Evolutionary conservation across 306 rosid species (phyloP).

Genomic region (Echinosophora koreensis): DNA sequence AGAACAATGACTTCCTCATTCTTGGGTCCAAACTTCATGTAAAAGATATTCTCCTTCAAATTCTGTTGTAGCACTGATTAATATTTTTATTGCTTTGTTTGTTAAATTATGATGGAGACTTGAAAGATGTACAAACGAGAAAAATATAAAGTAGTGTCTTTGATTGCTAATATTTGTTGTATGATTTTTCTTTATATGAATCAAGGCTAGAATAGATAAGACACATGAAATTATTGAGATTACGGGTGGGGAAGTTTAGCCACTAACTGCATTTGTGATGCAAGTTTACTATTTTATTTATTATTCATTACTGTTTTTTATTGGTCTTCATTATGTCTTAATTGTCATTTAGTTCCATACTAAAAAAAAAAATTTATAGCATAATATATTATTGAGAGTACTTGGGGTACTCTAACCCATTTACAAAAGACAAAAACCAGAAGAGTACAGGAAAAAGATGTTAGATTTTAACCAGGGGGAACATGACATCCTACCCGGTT

Average conservation of each 20-base stretch:
- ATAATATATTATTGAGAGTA: too few species aligned
- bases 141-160: slow-evolving; percentile 68
- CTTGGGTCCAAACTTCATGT: slow-evolving; percentile 1
- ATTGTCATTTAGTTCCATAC: too few species aligned
- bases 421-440: too few species aligned
- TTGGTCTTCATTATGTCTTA: too few species aligned
- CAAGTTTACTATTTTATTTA: too few species aligned
- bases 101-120: slow-evolving; percentile 60
- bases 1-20: slow-evolving; percentile 26
- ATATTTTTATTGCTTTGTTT: neutral
- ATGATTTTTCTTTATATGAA: slow-evolving; percentile 11
- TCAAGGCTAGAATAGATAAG: slow-evolving; percentile 67
- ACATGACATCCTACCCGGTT: too few species aligned
- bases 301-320: too few species aligned
- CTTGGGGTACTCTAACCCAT: too few species aligned
- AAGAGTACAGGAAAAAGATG: too few species aligned
- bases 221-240: slow-evolving; percentile 88
- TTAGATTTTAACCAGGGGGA: too few species aligned
- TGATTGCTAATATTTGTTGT: neutral
- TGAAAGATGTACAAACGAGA: slow-evolving; percentile 78
- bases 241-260: slow-evolving; percentile 96
- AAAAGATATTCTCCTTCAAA: neutral
- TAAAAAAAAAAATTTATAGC: too few species aligned
- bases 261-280: too few species aligned
- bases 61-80: slow-evolving; percentile 10